Evolutionary conservation across 75 land plant genomes (phyloP), one percentile per base, ranked within the genome.

Genomic region (Picea sitchensis): DNA sequence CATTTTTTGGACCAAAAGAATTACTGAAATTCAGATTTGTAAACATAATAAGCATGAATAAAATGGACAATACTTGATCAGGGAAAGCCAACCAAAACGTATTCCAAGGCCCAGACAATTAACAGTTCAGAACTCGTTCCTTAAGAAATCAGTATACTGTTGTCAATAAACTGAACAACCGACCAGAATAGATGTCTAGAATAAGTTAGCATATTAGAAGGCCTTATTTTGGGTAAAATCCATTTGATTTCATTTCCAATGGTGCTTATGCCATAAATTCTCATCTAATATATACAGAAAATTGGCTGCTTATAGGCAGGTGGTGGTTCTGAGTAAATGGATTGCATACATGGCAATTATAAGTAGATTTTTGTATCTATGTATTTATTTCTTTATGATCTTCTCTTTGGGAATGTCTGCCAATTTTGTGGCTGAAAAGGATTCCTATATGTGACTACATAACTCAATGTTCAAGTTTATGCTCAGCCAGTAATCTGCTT

Each of bases 21-120:
- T 44, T 5, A 17, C 6, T 9, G 2, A 47, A 1, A 41, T 41
- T 36, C 20, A 21, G 11, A 4, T 20, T 71, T n/a, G n/a, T 18
- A n/a, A 41, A 18, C 2, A 44, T 44, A 71, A 41, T 23, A 36
- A n/a, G 23, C 20, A 36, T 7, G 7, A 41, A 71, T 67, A 38
- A 41, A 71, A 7, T 71, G 73, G 73, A 71, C 73, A 20, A 41
- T 38, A 20, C 51, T 71, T 71, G 51, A 71, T 44, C 73, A 38
- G 41, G 9, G 51, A 68, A 68, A 68, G 47, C 2, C 2, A 68
- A 68, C 18, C 2, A 47, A 34, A 68, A 5, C 4, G 31, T 4
- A 65, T 15, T 68, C 72, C 47, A 68, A 32, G 20, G 36, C 18
- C 18, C 41, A 68, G 38, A 36, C 21, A 18, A 38, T 38, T 38